These are phyloP conservation scores for Neoboletus brunneissimus DNA, from an alignment of 768 basidiomycete species.

Conservation along the genomic window DNA sequence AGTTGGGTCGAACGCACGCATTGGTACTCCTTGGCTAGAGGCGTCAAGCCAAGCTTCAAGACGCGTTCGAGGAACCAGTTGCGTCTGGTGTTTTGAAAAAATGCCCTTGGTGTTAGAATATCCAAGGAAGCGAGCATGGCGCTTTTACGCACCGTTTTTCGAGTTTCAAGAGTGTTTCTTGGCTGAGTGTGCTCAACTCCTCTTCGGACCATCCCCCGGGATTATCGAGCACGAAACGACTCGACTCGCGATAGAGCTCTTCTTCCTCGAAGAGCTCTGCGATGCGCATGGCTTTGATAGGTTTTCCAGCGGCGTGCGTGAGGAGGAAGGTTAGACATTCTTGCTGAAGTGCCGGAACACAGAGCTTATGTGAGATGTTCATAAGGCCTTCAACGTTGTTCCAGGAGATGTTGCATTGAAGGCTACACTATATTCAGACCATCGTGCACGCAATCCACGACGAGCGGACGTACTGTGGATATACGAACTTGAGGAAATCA, in stretches of 20 bases:
- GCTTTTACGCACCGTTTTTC: slow-evolving; percentile 63
- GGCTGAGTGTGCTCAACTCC: slow-evolving; percentile 76
- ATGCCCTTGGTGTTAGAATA: neutral
- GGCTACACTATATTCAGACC: slow-evolving; percentile 37
- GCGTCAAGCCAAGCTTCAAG: slow-evolving; percentile 82
- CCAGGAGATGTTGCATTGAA: slow-evolving; percentile 94
- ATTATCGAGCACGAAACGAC: slow-evolving; percentile 89
- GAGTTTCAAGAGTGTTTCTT: slow-evolving; percentile 82
- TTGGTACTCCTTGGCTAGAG: slow-evolving; percentile 92
- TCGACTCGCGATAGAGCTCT: slow-evolving; percentile 85
- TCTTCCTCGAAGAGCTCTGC: slow-evolving; percentile 90
- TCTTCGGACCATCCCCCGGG: slow-evolving; percentile 82
- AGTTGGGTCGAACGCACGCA: slow-evolving; percentile 55
- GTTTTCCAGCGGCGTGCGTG: slow-evolving; percentile 88
- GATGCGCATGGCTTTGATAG: slow-evolving; percentile 90
- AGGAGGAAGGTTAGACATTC: slow-evolving; percentile 86
- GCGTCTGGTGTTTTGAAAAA: slow-evolving; percentile 45
- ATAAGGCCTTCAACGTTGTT: slow-evolving; percentile 90
- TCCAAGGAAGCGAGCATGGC: neutral
- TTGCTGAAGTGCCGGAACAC: slow-evolving; percentile 74
- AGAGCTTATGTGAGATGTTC: slow-evolving; percentile 88
- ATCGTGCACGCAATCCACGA: neutral
- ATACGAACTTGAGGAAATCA: slow-evolving; percentile 90
- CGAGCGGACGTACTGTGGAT: slow-evolving; percentile 71
- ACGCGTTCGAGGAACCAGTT: slow-evolving; percentile 97